Evolutionary conservation across 768 basidiomycete genomes (phyloP).

Genomic region (Asterophora parasitica): DNA sequence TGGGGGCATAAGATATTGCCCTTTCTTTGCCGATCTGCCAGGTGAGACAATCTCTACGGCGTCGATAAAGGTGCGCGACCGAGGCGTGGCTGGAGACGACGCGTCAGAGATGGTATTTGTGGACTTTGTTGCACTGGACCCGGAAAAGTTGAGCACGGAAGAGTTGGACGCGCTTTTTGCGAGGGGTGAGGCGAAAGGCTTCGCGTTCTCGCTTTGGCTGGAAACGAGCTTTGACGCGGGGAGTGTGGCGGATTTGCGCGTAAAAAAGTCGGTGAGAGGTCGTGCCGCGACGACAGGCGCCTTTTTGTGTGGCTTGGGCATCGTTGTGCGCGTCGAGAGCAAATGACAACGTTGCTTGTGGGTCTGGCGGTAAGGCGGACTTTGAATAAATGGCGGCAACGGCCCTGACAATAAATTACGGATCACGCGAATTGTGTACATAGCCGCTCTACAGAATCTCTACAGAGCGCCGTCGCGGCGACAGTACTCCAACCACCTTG

Average conservation of each 20-base stretch:
- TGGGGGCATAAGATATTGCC: constrained; percentile 7
- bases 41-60: constrained; percentile 20
- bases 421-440: neutral
- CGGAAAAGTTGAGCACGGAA: constrained; percentile 4
- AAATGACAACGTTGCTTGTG: too few relatives aligned
- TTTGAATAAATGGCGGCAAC: neutral
- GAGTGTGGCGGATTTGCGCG: constrained; percentile 22
- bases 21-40: constrained; percentile 9
- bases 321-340: constrained; percentile 13
- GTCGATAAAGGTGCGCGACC: constrained; percentile 10
- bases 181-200: constrained; percentile 3
- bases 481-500: constrained; percentile 52
- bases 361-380: neutral
- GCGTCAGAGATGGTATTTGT: constrained; percentile 17
- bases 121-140: constrained; percentile 11
- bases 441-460: constrained; percentile 5
- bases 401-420: neutral
- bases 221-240: constrained; percentile 9
- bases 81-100: constrained; percentile 11
- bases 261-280: constrained; percentile 46
- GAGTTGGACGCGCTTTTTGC: constrained; percentile 7
- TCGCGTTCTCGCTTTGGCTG: constrained; percentile 10
- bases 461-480: constrained; percentile 27
- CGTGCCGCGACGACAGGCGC: constrained; percentile 18
- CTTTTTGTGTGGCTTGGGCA: constrained; percentile 28